phyloP scores from a whole-genome alignment of 1,139 yeast species.

The Kodamaea sp. region DNA sequence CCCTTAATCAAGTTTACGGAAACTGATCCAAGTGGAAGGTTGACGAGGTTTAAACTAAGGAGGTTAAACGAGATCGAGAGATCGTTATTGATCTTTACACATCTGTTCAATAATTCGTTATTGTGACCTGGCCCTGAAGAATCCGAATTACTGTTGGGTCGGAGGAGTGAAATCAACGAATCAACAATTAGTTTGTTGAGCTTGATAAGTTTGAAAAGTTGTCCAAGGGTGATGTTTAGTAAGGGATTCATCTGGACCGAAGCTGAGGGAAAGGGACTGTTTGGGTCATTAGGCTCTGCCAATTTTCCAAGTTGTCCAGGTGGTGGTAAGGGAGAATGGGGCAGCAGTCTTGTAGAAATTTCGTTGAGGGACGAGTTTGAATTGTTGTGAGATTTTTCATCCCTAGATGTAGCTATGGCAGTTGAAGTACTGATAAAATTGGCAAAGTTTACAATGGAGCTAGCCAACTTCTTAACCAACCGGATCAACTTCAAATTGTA shows the following conservation, averaged over 20 bases:
- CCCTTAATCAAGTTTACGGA: constrained; percentile 25
- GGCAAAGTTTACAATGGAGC: constrained; percentile 36
- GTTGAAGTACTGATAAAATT: constrained; percentile 14
- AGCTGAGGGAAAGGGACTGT: constrained; percentile 26
- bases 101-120: constrained; percentile 29
- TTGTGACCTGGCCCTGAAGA: constrained; percentile 15
- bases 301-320: neutral
- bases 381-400: constrained; percentile 3
- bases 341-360: constrained; percentile 3
- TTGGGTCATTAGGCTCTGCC: neutral
- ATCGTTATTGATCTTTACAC: constrained; percentile 40
- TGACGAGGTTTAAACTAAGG: constrained; percentile 29
- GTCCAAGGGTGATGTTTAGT: constrained; percentile 36
- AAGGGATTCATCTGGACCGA: constrained; percentile 30
- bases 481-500: constrained; percentile 49
- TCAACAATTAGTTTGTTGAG: constrained; percentile 39
- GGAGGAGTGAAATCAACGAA: constrained; percentile 22
- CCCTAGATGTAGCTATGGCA: constrained; percentile 6
- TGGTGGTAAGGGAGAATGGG: constrained; percentile 2
- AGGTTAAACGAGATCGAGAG: constrained; percentile 38
- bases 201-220: constrained; percentile 37
- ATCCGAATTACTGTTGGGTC: constrained; percentile 7
- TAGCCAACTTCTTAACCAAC: constrained; percentile 41
- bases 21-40: constrained; percentile 23
- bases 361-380: constrained; percentile 6